Evolutionary conservation across 768 basidiomycete genomes (phyloP).

Genomic region (Asterophora parasitica): DNA sequence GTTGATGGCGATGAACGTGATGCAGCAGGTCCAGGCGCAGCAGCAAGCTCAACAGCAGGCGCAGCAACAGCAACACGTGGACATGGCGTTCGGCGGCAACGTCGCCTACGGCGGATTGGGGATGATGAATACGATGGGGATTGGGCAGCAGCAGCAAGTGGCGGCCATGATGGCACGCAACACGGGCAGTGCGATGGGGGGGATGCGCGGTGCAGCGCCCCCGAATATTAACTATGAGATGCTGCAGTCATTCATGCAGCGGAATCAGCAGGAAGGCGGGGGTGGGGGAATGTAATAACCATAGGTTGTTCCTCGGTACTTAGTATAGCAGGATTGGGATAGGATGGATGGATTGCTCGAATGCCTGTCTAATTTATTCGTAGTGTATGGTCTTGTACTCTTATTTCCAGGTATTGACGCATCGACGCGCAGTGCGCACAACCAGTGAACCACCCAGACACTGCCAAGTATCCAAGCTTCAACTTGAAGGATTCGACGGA

Average conservation of each 20-base stretch:
- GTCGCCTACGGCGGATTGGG: slow-evolving; percentile 16
- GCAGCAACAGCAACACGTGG: slow-evolving; percentile 16
- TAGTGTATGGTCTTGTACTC: slow-evolving; percentile 1
- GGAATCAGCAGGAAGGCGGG: slow-evolving; percentile 21
- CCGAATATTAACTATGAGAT: slow-evolving; percentile 34
- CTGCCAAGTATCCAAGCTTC: too few relatives aligned
- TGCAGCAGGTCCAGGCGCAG: slow-evolving; percentile 9
- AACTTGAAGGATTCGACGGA: too few relatives aligned
- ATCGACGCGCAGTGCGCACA: too few relatives aligned
- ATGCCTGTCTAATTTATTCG: not conserved
- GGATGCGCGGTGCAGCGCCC: slow-evolving; percentile 15
- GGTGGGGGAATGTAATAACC: slow-evolving; percentile 1
- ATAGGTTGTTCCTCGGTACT: too few relatives aligned
- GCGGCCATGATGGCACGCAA: slow-evolving; percentile 4
- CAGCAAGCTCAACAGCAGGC: slow-evolving; percentile 16
- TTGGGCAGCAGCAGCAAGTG: slow-evolving; percentile 19
- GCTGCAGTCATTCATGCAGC: slow-evolving; percentile 39
- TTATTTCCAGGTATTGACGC: too few relatives aligned
- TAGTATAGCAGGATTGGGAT: too few relatives aligned
- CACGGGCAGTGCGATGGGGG: slow-evolving; percentile 8
- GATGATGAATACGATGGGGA: slow-evolving; percentile 19
- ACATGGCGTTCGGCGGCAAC: slow-evolving; percentile 11
- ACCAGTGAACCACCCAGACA: too few relatives aligned
- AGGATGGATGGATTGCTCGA: not conserved
- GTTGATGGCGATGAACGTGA: slow-evolving; percentile 9